These are phyloP conservation scores for Hymenoscyphus linearis DNA, from an alignment of 2,329 filamentous ascomycete genomes.

Conservation along the genomic window DNA sequence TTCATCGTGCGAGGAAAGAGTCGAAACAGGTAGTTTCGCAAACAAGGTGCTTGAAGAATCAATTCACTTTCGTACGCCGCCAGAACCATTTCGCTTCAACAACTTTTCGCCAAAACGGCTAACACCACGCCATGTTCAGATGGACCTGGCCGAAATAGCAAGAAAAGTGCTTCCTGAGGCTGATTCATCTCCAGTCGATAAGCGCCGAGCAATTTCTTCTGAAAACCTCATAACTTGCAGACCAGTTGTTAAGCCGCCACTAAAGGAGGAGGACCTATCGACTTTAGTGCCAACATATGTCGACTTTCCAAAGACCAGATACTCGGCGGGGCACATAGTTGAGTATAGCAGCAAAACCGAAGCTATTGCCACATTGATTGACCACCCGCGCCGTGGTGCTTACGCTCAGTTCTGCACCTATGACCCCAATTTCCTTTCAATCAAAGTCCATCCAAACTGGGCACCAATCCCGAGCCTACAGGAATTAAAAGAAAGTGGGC, in stretches of 20 bases:
- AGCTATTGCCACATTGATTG: slow-evolving; percentile 16
- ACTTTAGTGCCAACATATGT: slow-evolving; percentile 8
- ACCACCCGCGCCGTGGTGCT: slow-evolving; percentile 12
- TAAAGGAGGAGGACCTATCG: not conserved
- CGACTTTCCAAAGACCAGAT: slow-evolving; percentile 16
- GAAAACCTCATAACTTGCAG: not conserved
- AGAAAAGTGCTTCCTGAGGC: not conserved
- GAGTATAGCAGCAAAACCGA: slow-evolving; percentile 13
- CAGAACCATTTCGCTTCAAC: slow-evolving; percentile 1
- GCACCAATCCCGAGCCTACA: slow-evolving; percentile 9
- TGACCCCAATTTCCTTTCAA: slow-evolving; percentile 7
- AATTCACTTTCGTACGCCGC: slow-evolving; percentile 6
- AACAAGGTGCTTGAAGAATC: slow-evolving; percentile 12
- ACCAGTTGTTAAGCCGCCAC: not conserved
- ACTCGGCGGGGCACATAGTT: slow-evolving; percentile 6
- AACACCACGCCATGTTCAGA: not conserved
- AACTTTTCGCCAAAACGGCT: not conserved
- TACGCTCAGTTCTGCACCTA: slow-evolving; percentile 20
- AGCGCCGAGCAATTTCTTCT: not conserved
- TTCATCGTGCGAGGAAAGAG: not conserved
- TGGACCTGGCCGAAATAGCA: not conserved
- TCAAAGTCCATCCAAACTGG: slow-evolving; percentile 11
- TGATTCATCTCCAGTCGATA: not conserved
- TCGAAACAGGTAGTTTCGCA: not conserved
- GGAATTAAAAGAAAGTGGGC: slow-evolving; percentile 11